Base-by-base conservation (phyloP, 345 rosid species). In the Gossypium sturtianum region DNA sequence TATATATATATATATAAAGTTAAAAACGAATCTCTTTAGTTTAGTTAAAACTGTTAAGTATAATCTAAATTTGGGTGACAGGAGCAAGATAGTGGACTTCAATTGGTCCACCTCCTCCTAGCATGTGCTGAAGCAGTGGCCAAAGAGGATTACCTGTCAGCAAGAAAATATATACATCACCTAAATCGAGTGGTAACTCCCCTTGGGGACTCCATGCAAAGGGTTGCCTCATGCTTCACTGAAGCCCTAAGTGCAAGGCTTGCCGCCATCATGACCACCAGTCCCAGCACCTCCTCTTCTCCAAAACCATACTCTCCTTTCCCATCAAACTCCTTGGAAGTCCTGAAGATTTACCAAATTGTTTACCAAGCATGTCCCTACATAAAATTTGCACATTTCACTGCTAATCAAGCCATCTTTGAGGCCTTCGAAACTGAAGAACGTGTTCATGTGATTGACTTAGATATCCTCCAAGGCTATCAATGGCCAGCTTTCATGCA, bases 401-500 rank as follows among this genome's bases (percentile, higher is more conserved):
- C 91, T 0, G 93, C 91, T 8, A 89, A 89, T 74, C 93, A 89
- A 74, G 93, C 88, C 57, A 86, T 87, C 63, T 89, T 89, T 3
- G 90, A 87, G 74, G 90, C 93, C 3, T 86, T 87, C n/a, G 93
- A 89, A 80, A 77, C 86, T 7, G 93, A 89, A 74, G 90, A 86
- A 67, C 89, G 91, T n/a, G 93, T 87, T 44, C 93, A 89, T 58
- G 87, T 89, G 44, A 87, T 89, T 17, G 93, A 89, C 75, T 84
- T 89, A 7, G 90, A 89, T 75, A 89, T 89, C 74, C 88, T 79
- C 54, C 93, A 89, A 51, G 93, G 93, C 25, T 89, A 89, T 81
- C 93, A 89, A 56, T 89, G 93, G 93, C 93, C 93, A 8, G 93
- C 93, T 51, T 84, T 89, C 84, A 89, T 89, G 93, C 93, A 87